Percentiles rank a stretch among this genome's conserved stretches.
Conservation (phyloP, 1,284 basidiomycete species). For the Naganishia sp. region DNA sequence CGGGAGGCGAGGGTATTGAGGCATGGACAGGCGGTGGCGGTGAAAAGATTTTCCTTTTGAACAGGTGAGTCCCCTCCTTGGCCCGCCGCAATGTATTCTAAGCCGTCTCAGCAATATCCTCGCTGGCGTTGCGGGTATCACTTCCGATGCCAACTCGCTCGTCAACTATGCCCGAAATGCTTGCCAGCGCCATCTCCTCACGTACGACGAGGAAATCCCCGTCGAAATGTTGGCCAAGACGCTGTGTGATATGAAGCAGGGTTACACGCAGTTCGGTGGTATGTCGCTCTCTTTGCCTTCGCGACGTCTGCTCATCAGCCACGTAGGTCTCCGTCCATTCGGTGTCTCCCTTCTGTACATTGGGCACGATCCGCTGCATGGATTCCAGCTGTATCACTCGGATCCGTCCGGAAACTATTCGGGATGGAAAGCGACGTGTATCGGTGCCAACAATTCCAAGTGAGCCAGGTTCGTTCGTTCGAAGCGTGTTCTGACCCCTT, state of each 20-base stretch:
- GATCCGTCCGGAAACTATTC: conserved; percentile 98
- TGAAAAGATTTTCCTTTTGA: conserved; percentile 96
- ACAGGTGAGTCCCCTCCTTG: conserved; percentile 58
- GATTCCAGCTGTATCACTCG: conserved; percentile 97
- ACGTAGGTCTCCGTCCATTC: conserved; percentile 86
- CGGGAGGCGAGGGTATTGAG: conserved; percentile 66
- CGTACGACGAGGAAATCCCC: conserved; percentile 96
- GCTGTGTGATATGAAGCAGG: conserved; percentile 96
- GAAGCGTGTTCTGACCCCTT: background rate
- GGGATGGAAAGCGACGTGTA: conserved; percentile 98
- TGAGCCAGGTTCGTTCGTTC: conserved; percentile 6
- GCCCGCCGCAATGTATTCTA: background rate
- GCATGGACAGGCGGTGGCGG: conserved; percentile 74
- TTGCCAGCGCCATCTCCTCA: conserved; percentile 83
- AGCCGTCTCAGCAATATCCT: conserved; percentile 77
- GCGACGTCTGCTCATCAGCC: background rate
- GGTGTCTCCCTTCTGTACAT: conserved; percentile 96
- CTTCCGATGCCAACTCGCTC: conserved; percentile 95
- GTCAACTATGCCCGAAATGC: conserved; percentile 91
- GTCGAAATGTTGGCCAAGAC: conserved; percentile 93
- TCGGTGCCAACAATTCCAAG: conserved; percentile 92
- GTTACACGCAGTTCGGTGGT: conserved; percentile 97
- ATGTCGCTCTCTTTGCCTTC: conserved; percentile 39
- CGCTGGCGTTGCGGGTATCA: conserved; percentile 90
- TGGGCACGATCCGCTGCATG: conserved; percentile 92